Evolutionary conservation across 495 filamentous ascomycete genomes (phyloP).

Genomic region (Chaetomium cochliodes): DNA sequence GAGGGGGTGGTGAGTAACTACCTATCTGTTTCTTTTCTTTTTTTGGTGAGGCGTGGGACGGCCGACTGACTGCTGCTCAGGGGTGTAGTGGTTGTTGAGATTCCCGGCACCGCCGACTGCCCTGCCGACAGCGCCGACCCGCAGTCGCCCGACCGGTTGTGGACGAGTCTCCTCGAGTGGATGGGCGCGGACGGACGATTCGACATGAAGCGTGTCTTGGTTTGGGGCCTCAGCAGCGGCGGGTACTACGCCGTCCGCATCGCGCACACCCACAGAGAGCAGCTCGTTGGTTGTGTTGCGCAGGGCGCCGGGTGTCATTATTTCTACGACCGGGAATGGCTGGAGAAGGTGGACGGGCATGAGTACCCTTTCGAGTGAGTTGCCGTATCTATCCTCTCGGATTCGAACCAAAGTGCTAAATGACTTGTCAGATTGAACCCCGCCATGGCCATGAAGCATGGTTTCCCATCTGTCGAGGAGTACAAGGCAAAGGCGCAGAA

Average conservation of each 20-base stretch:
- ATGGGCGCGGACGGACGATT: conserved; percentile 58
- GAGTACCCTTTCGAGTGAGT: conserved; percentile 75
- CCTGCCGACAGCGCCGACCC: conserved; percentile 60
- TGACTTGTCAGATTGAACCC: conserved; percentile 48
- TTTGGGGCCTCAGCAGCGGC: conserved; percentile 72
- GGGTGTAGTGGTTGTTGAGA: conserved; percentile 65
- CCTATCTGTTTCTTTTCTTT: not conserved
- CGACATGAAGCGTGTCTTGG: conserved; percentile 60
- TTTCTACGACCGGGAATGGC: conserved; percentile 65
- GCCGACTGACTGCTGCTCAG: not conserved
- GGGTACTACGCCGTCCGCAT: conserved; percentile 76
- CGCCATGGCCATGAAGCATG: conserved; percentile 69
- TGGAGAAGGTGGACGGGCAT: conserved; percentile 64
- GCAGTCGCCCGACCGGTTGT: conserved; percentile 53
- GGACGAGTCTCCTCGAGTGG: conserved; percentile 66
- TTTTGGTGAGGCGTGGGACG: not conserved
- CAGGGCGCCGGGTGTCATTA: conserved; percentile 71
- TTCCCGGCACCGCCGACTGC: conserved; percentile 77
- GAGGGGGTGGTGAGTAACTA: conserved; percentile 48
- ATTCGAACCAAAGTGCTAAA: not conserved
- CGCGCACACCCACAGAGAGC: conserved; percentile 65
- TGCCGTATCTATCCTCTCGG: not conserved
- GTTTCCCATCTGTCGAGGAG: conserved; percentile 58
- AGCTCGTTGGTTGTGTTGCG: conserved; percentile 61
- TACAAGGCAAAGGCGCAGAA: conserved; percentile 60